Percentiles rank a stretch among this genome's conserved stretches.
phyloP scores from a whole-genome alignment of 1,284 basidiomycete species.

The Ganoderma resinaceum region DNA sequence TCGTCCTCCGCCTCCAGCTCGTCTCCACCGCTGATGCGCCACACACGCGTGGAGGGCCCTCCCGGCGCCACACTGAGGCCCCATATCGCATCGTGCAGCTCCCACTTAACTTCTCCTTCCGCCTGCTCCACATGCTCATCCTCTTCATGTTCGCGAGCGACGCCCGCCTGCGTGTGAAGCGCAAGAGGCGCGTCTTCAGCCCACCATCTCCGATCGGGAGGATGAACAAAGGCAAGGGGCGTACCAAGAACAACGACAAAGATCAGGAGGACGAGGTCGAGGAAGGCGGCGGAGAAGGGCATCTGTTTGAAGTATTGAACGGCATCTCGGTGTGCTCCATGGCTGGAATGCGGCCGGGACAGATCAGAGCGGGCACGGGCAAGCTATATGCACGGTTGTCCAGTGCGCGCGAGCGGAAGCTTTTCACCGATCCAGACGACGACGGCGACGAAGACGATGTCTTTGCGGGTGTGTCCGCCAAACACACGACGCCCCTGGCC shows the following conservation, averaged over 20 bases:
- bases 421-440: slow-evolving; percentile 42
- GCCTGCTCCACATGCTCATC: slow-evolving; percentile 67
- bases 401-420: slow-evolving; percentile 61
- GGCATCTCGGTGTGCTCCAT: slow-evolving; percentile 48
- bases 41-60: slow-evolving; percentile 30
- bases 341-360: slow-evolving; percentile 50
- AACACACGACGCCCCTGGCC: slow-evolving; percentile 5
- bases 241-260: neutral
- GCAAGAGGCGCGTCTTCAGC: slow-evolving; percentile 18
- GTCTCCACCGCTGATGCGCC: slow-evolving; percentile 35
- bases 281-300: slow-evolving; percentile 39
- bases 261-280: slow-evolving; percentile 7
- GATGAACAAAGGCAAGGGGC: slow-evolving; percentile 3
- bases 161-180: slow-evolving; percentile 28
- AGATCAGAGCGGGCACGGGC: slow-evolving; percentile 57
- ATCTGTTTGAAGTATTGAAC: slow-evolving; percentile 67
- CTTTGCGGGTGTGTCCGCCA: slow-evolving; percentile 6
- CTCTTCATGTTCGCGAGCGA: slow-evolving; percentile 64
- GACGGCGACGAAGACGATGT: slow-evolving; percentile 35
- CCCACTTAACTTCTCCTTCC: slow-evolving; percentile 72
- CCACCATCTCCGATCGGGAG: slow-evolving; percentile 3
- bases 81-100: slow-evolving; percentile 72
- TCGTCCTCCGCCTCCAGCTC: slow-evolving; percentile 72
- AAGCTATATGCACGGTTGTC: slow-evolving; percentile 61
- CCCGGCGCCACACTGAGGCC: slow-evolving; percentile 41